These are phyloP conservation scores for Trifolium repens DNA, from an alignment of 306 rosid species.

Conservation along the genomic window DNA sequence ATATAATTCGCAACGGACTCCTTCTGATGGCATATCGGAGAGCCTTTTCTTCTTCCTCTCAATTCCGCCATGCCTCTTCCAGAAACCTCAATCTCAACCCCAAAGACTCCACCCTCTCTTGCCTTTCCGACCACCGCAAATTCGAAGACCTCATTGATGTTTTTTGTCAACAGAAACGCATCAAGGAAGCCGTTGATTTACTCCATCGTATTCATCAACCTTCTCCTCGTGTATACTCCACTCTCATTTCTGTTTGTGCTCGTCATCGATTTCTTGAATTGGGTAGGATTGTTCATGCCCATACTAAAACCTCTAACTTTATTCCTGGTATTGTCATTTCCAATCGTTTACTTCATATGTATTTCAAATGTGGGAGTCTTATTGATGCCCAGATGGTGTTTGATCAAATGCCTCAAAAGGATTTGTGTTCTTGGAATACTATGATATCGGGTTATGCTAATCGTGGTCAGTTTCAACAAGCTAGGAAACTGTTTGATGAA, in stretches of 20 bases:
- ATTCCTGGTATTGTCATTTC: constrained; percentile 52
- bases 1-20: too few species aligned
- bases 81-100: constrained; percentile 40
- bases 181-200: constrained; percentile 62
- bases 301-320: constrained; percentile 60
- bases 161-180: constrained; percentile 53
- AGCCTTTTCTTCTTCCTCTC: constrained; percentile 41
- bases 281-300: constrained; percentile 60
- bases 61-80: not conserved
- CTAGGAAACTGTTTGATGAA: constrained; percentile 64
- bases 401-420: constrained; percentile 61
- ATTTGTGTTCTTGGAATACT: constrained; percentile 78
- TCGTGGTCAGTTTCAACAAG: constrained; percentile 50
- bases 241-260: constrained; percentile 51
- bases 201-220: constrained; percentile 50
- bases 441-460: constrained; percentile 67
- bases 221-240: constrained; percentile 56
- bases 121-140: constrained; percentile 43
- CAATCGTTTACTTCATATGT: constrained; percentile 58
- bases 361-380: constrained; percentile 64
- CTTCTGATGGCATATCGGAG: not conserved
- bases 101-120: constrained; percentile 47
- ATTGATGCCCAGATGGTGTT: constrained; percentile 59
- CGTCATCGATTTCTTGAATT: constrained; percentile 61
- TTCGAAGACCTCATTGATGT: constrained; percentile 56